phyloP scores from a whole-genome alignment of 2,329 filamentous ascomycete genomes.

The Scedosporium dehoogii region DNA sequence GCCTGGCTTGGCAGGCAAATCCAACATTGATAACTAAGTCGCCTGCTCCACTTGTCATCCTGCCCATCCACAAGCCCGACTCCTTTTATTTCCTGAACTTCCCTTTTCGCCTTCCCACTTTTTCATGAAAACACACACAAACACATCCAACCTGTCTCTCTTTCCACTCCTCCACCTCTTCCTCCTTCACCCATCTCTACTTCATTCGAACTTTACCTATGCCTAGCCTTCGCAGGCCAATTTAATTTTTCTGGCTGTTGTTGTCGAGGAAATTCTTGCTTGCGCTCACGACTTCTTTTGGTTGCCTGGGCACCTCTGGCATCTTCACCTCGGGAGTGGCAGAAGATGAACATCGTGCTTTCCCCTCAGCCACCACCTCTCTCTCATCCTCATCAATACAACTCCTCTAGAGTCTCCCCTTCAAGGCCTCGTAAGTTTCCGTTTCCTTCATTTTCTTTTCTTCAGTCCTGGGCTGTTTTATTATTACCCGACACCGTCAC shows the following conservation, averaged over 20 bases:
- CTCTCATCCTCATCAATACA: slow-evolving; percentile 49
- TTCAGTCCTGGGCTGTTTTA: slow-evolving; percentile 15
- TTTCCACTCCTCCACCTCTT: background rate
- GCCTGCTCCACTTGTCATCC: background rate
- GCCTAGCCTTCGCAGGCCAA: no score
- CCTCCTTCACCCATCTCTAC: background rate
- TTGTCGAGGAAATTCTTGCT: background rate
- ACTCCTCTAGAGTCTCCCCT: slow-evolving; percentile 42
- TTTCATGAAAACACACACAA: background rate
- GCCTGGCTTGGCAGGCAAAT: background rate
- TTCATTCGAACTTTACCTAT: background rate
- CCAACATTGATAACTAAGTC: background rate
- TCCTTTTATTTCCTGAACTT: background rate
- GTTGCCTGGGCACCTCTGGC: slow-evolving; percentile 1
- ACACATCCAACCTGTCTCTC: background rate
- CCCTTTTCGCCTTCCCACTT: background rate
- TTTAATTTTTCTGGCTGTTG: no score
- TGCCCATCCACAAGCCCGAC: background rate
- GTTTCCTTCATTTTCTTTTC: slow-evolving; percentile 3
- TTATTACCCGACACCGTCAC: background rate
- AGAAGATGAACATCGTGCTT: slow-evolving; percentile 50
- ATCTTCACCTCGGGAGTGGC: slow-evolving; percentile 2
- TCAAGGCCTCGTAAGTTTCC: slow-evolving; percentile 42
- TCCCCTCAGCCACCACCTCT: slow-evolving; percentile 50
- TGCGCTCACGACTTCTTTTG: background rate